These are phyloP conservation scores for Trichosporon sp. DNA, from an alignment of 1,284 basidiomycete genomes.

Conservation along the genomic window DNA sequence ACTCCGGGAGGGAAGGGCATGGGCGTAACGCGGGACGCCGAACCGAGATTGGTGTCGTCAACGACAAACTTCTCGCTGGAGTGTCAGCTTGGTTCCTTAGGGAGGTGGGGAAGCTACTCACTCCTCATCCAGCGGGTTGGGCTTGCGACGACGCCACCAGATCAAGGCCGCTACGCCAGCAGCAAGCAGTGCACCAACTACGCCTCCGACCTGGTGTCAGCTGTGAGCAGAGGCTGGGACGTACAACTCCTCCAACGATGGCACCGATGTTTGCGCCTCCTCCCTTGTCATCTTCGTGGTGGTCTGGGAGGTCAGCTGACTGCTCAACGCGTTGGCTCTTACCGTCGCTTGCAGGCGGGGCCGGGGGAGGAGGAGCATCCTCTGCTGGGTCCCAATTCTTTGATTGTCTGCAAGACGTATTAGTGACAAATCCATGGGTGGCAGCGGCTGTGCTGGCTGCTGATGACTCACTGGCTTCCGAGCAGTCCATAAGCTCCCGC, in stretches of 20 bases:
- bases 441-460: too few species aligned
- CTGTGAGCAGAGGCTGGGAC: neutral
- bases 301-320: neutral
- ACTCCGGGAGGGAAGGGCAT: neutral
- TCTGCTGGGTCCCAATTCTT: neutral
- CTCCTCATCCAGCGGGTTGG: neutral
- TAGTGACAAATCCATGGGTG: too few species aligned
- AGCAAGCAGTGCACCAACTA: neutral
- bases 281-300: neutral
- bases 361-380: too few species aligned
- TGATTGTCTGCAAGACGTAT: too few species aligned
- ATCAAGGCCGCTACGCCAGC: neutral
- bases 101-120: neutral
- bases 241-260: neutral
- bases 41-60: neutral
- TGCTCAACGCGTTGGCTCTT: too few species aligned
- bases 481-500: neutral
- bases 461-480: neutral
- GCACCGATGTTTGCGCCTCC: neutral
- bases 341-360: too few species aligned
- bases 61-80: neutral
- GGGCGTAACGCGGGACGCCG: neutral
- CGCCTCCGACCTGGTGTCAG: neutral
- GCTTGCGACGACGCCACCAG: neutral
- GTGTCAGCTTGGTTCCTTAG: neutral